Evolutionary conservation across 2,329 filamentous ascomycete genomes (phyloP).

Genomic region (Monilinia laxa): DNA sequence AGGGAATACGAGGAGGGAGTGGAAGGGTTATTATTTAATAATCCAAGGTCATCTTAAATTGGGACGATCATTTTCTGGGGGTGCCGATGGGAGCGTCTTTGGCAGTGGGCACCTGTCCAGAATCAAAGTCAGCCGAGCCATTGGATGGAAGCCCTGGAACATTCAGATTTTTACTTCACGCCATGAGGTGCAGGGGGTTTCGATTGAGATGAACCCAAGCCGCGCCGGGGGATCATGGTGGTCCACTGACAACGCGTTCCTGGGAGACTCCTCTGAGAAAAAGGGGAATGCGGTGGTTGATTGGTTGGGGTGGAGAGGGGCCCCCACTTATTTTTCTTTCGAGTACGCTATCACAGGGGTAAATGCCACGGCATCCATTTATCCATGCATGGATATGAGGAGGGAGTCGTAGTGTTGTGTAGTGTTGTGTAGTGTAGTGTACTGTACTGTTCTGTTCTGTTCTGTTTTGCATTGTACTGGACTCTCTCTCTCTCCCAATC

Average conservation of each 20-base stretch:
- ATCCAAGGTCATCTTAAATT: conserved; percentile 22
- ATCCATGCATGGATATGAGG: no score
- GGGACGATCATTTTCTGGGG: conserved; percentile 15
- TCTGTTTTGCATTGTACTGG: no score
- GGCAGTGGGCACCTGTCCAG: conserved; percentile 19
- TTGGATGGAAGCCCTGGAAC: conserved; percentile 22
- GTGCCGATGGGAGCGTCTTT: conserved; percentile 7
- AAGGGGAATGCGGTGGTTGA: conserved; percentile 22
- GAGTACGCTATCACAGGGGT: conserved; percentile 26
- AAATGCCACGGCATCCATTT: conserved; percentile 15
- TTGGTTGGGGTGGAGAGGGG: conserved; percentile 14
- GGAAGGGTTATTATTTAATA: conserved; percentile 18
- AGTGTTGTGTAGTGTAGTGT: no score
- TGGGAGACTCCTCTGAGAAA: conserved; percentile 22
- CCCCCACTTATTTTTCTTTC: conserved; percentile 9
- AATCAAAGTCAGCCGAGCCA: conserved; percentile 15
- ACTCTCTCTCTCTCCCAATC: no score
- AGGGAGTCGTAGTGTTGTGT: no score
- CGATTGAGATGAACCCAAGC: conserved; percentile 37
- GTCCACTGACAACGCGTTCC: conserved; percentile 35
- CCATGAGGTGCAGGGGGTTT: conserved; percentile 28
- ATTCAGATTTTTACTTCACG: conserved; percentile 21
- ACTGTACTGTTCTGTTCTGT: no score
- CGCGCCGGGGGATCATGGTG: conserved; percentile 20
- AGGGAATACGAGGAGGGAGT: conserved; percentile 19